phyloP scores from a whole-genome alignment of 345 rosid genomes.

The Triadica sebifera region DNA sequence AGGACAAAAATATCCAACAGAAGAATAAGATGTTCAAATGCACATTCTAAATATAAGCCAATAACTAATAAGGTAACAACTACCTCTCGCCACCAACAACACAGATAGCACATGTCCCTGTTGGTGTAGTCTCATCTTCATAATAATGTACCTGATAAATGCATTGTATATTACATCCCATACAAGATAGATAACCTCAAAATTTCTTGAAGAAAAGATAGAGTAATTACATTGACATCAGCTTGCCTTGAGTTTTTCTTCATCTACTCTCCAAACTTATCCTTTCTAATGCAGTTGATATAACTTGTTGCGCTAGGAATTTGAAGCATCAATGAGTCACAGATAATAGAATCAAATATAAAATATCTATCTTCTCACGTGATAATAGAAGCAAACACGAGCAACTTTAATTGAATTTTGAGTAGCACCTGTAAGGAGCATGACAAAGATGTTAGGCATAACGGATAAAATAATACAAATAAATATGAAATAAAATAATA shows the following conservation, averaged over 20 bases:
- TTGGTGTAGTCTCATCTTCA: slow-evolving; percentile 74
- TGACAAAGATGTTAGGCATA: too few species aligned
- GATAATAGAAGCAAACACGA: slow-evolving; percentile 46
- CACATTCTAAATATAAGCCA: neutral
- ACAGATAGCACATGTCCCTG: slow-evolving; percentile 96
- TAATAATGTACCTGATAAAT: slow-evolving; percentile 65
- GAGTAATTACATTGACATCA: slow-evolving; percentile 66
- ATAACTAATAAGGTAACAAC: slow-evolving; percentile 19
- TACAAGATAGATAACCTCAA: neutral
- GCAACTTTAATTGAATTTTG: slow-evolving; percentile 96
- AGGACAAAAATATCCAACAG: neutral
- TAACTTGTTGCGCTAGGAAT: slow-evolving; percentile 79
- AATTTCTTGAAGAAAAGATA: neutral
- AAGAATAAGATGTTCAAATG: neutral
- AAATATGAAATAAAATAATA: too few species aligned
- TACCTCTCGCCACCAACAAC: slow-evolving; percentile 97
- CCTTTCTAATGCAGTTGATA: slow-evolving; percentile 94
- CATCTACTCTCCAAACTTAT: slow-evolving; percentile 95
- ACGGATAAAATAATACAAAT: too few species aligned
- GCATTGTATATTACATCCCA: slow-evolving; percentile 4
- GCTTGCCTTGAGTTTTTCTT: slow-evolving; percentile 65
- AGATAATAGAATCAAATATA: neutral
- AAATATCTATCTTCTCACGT: neutral
- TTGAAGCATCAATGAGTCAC: slow-evolving; percentile 67
- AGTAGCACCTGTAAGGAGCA: slow-evolving; percentile 57